A percentile compares a stretch with the other conserved stretches of the same genome.
phyloP scores from a whole-genome alignment of 768 basidiomycete species.

The Mycena polygramma region DNA sequence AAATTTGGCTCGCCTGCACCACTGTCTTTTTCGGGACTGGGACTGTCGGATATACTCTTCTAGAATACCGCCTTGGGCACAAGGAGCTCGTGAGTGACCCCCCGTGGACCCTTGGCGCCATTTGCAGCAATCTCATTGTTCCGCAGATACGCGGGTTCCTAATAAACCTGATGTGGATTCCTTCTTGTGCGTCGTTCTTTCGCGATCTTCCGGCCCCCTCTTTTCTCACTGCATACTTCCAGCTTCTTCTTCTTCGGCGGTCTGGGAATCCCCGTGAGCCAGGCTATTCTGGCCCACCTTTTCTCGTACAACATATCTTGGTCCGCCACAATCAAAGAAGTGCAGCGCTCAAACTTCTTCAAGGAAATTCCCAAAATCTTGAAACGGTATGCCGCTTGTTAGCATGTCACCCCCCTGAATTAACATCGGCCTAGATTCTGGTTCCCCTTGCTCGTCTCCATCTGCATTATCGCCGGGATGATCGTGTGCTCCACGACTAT shows the following conservation, averaged over 20 bases:
- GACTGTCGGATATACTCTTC: constrained; percentile 75
- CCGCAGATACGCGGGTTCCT: constrained; percentile 59
- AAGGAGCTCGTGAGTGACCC: constrained; percentile 57
- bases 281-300: constrained; percentile 76
- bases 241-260: constrained; percentile 88
- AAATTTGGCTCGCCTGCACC: constrained; percentile 83
- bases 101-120: constrained; percentile 24
- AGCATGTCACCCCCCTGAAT: constrained; percentile 43
- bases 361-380: constrained; percentile 89
- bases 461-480: constrained; percentile 70
- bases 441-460: constrained; percentile 65
- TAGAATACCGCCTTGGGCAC: constrained; percentile 80
- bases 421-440: constrained; percentile 63
- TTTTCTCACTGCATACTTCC: neutral
- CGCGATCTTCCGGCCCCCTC: constrained; percentile 9
- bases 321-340: constrained; percentile 82
- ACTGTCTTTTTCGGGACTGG: constrained; percentile 85
- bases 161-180: constrained; percentile 75
- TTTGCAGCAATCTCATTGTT: neutral
- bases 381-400: constrained; percentile 64
- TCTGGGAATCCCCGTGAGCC: constrained; percentile 71
- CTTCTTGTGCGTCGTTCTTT: constrained; percentile 66
- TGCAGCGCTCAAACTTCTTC: constrained; percentile 90
- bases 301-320: constrained; percentile 70
- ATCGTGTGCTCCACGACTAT: constrained; percentile 61